Conservation (phyloP, 1,139 yeast genomes). For the Lodderomyces beijingensis region DNA sequence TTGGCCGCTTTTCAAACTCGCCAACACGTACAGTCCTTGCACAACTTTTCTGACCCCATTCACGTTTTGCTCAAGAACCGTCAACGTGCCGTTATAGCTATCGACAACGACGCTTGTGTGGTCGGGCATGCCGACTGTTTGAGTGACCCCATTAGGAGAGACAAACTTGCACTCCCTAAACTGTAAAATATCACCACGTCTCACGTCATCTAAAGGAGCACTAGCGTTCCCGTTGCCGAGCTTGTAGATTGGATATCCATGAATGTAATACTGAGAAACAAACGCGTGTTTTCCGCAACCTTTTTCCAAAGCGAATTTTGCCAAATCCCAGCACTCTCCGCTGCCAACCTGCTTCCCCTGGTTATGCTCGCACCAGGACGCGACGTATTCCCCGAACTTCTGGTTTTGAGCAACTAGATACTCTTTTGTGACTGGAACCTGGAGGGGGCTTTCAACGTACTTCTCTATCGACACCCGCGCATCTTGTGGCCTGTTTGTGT, state of each 20-base stretch:
- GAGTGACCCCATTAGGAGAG: constrained; percentile 23
- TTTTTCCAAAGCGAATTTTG: constrained; percentile 55
- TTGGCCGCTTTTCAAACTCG: constrained; percentile 44
- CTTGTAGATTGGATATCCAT: constrained; percentile 54
- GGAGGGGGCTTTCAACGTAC: constrained; percentile 50
- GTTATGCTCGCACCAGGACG: constrained; percentile 58
- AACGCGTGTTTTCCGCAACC: constrained; percentile 64
- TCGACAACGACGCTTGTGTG: constrained; percentile 62
- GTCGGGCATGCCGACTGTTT: constrained; percentile 55
- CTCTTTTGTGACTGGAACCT: constrained; percentile 27
- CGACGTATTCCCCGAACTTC: constrained; percentile 51
- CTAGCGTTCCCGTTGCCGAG: constrained; percentile 22
- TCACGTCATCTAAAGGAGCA: constrained; percentile 31
- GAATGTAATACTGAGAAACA: constrained; percentile 49
- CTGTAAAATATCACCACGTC: constrained; percentile 42
- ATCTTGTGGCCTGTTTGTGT: constrained; percentile 18
- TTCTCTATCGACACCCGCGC: constrained; percentile 28
- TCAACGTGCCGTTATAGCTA: constrained; percentile 21
- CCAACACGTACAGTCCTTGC: constrained; percentile 40
- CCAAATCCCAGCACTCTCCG: constrained; percentile 82
- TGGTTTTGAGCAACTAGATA: constrained; percentile 40
- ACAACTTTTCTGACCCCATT: constrained; percentile 48
- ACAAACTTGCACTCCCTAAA: constrained; percentile 41
- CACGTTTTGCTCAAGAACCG: constrained; percentile 60
- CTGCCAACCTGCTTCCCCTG: constrained; percentile 55